These are phyloP conservation scores for Grifola frondosa DNA, from an alignment of 1,284 basidiomycete species.

Conservation along the genomic window DNA sequence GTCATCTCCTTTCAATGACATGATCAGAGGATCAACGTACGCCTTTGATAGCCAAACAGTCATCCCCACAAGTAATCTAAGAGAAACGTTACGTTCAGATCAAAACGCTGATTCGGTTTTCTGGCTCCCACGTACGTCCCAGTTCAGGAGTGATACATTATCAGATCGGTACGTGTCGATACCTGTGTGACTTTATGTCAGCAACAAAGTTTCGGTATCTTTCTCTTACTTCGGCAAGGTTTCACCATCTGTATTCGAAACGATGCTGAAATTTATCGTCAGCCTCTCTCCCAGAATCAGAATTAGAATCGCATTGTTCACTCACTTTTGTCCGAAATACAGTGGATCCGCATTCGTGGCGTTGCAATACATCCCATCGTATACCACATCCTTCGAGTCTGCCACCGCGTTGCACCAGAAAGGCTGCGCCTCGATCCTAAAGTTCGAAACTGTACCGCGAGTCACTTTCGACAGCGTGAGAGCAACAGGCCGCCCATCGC, in stretches of 20 bases:
- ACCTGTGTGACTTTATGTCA: slow-evolving; percentile 32
- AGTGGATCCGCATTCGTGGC: slow-evolving; percentile 57
- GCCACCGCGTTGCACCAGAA: slow-evolving; percentile 67
- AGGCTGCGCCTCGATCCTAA: slow-evolving; percentile 56
- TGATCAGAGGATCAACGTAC: slow-evolving; percentile 32
- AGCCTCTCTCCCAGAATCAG: not conserved
- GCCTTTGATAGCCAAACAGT: slow-evolving; percentile 68
- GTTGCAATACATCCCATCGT: slow-evolving; percentile 63
- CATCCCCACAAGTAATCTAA: slow-evolving; percentile 60
- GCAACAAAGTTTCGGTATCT: not conserved
- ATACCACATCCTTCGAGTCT: slow-evolving; percentile 52
- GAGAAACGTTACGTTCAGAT: not conserved
- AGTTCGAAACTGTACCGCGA: slow-evolving; percentile 48
- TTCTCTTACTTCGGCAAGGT: not conserved
- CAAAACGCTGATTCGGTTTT: not conserved
- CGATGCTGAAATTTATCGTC: slow-evolving; percentile 39
- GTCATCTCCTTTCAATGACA: slow-evolving; percentile 1
- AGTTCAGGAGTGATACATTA: slow-evolving; percentile 51
- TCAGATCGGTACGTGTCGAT: slow-evolving; percentile 62
- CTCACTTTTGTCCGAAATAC: slow-evolving; percentile 51
- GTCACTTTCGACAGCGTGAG: slow-evolving; percentile 53
- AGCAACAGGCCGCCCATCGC: slow-evolving; percentile 62
- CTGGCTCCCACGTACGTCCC: slow-evolving; percentile 39
- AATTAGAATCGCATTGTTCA: slow-evolving; percentile 8
- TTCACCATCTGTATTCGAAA: slow-evolving; percentile 64